Conservation (phyloP, 2,329 filamentous ascomycete species). For the Aspergillus luchuensis region DNA sequence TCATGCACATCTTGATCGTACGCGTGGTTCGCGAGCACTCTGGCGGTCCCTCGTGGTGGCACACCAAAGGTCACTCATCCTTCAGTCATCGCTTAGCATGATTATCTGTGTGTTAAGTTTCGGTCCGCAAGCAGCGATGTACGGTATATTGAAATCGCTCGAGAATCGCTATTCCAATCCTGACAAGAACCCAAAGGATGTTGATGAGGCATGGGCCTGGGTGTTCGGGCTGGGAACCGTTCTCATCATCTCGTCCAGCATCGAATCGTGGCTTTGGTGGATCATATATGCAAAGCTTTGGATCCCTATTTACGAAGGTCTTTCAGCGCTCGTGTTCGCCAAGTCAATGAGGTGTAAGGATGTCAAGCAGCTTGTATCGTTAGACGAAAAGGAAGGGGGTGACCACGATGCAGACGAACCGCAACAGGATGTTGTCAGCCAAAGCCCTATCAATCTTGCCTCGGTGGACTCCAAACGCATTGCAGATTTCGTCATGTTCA, state of each 20-base stretch:
- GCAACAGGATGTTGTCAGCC: conserved; percentile 56
- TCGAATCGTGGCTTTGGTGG: conserved; percentile 70
- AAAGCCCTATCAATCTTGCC: conserved; percentile 74
- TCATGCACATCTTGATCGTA: conserved; percentile 52
- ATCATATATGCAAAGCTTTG: conserved; percentile 63
- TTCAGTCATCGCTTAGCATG: conserved; percentile 63
- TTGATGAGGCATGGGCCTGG: conserved; percentile 65
- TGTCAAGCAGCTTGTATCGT: conserved; percentile 44
- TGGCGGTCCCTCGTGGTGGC: conserved; percentile 63
- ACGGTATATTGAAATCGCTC: conserved; percentile 65
- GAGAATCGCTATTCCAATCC: conserved; percentile 55
- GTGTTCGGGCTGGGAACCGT: conserved; percentile 64
- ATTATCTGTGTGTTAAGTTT: conserved; percentile 63
- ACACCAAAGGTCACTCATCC: conserved; percentile 57
- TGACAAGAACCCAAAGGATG: conserved; percentile 37
- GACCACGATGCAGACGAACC: conserved; percentile 52
- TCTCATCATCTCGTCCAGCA: conserved; percentile 58
- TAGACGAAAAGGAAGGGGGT: conserved; percentile 45
- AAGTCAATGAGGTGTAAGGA: conserved; percentile 79
- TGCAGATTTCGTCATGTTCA: conserved; percentile 66
- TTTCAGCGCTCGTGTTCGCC: conserved; percentile 72
- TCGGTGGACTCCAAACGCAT: conserved; percentile 73
- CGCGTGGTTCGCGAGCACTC: conserved; percentile 46
- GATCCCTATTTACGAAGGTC: conserved; percentile 68
- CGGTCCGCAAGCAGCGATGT: conserved; percentile 69